Conservation (phyloP, 352 stramenopile species). For the Phytopythium chamaehyphon region DNA sequence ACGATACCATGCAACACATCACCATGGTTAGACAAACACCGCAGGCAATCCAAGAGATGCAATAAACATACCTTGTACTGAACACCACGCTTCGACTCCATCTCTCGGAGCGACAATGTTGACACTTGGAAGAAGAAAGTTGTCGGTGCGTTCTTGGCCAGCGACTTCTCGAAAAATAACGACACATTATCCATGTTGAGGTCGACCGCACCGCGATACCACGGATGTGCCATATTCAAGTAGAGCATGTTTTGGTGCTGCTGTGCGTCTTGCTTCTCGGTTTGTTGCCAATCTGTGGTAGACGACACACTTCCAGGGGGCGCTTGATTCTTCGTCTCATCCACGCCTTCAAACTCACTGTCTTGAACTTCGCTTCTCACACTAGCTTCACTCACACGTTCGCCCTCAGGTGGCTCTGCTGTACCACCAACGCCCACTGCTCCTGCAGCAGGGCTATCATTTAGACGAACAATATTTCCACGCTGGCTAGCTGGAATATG, state of each 20-base stretch:
- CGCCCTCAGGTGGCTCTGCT: background rate
- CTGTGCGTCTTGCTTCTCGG: slow-evolving; percentile 9
- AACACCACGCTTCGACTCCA: slow-evolving; percentile 75
- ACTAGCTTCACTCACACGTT: slow-evolving; percentile 1
- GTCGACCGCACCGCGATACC: slow-evolving; percentile 75
- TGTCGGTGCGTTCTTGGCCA: slow-evolving; percentile 71
- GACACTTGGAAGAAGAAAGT: slow-evolving; percentile 86
- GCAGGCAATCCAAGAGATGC: background rate
- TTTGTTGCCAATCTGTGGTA: slow-evolving; percentile 8
- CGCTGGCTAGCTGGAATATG: slow-evolving; percentile 37
- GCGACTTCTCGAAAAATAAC: slow-evolving; percentile 76
- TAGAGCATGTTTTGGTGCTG: slow-evolving; percentile 57
- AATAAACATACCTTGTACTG: slow-evolving; percentile 67
- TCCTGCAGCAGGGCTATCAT: slow-evolving; percentile 25
- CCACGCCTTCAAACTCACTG: background rate
- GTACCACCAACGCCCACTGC: background rate
- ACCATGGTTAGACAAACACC: slow-evolving; percentile 1
- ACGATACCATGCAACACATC: slow-evolving; percentile 12
- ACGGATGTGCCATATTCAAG: slow-evolving; percentile 72
- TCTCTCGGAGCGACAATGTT: slow-evolving; percentile 65
- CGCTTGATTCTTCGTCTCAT: background rate
- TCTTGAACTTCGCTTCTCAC: background rate
- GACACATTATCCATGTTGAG: slow-evolving; percentile 73
- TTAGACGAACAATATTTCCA: slow-evolving; percentile 75
- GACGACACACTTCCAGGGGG: slow-evolving; percentile 10